Evolutionary conservation across 2,329 filamentous ascomycete species (phyloP).

Genomic region (Ophiostoma tasmaniense): DNA sequence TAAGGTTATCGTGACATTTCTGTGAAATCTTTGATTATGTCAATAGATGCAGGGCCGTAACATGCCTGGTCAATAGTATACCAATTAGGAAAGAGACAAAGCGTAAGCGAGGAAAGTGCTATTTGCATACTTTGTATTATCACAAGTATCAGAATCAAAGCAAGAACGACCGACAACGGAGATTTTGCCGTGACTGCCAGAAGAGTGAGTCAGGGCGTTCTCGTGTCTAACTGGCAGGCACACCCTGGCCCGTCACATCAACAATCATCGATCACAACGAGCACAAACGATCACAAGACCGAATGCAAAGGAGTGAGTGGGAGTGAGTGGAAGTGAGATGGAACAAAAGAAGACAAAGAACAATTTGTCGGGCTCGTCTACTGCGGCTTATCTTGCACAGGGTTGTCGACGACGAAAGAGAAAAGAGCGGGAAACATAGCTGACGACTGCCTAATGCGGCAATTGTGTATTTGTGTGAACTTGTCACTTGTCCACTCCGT

Average conservation of each 20-base stretch:
- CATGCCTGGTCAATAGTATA: not conserved
- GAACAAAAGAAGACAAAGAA: not conserved
- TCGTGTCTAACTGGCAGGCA: not conserved
- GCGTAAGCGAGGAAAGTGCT: not conserved
- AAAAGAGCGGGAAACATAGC: not conserved
- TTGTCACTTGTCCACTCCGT: not conserved
- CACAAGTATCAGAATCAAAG: no score
- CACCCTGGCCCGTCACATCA: not conserved
- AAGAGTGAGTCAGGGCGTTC: not conserved
- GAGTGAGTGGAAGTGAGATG: not conserved
- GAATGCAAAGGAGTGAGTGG: not conserved
- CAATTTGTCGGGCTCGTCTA: not conserved
- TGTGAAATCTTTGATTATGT: not conserved
- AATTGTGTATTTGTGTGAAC: not conserved
- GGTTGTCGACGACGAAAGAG: not conserved
- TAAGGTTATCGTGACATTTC: not conserved
- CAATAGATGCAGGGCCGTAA: no score
- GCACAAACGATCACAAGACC: not conserved
- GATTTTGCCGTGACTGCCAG: not conserved
- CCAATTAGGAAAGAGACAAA: not conserved
- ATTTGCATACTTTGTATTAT: no score
- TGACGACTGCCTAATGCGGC: not conserved
- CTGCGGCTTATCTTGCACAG: not conserved
- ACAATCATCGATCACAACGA: no score
- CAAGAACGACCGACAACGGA: constrained; percentile 2